Evolutionary conservation across 2,329 filamentous ascomycete species (phyloP).

Genomic region (Venturia asperata): DNA sequence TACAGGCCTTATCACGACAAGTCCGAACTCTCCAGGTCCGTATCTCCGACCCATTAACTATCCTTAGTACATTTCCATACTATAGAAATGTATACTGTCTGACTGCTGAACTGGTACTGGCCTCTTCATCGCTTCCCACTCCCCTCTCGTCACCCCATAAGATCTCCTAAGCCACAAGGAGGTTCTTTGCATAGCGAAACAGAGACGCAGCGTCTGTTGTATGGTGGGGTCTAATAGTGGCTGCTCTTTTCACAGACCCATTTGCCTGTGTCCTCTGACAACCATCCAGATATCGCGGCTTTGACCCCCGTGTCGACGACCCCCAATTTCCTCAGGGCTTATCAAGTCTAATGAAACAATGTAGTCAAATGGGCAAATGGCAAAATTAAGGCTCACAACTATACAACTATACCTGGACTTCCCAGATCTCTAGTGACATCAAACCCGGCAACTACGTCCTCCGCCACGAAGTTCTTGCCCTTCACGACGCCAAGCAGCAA

Average conservation of each 20-base stretch:
- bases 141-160: conserved; percentile 12
- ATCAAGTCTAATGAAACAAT: background rate
- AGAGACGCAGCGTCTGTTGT: conserved; percentile 8
- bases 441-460: conserved; percentile 46
- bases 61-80: background rate
- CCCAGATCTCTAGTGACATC: conserved; percentile 40
- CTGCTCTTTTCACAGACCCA: too few species aligned
- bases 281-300: too few species aligned
- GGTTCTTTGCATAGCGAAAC: conserved; percentile 8
- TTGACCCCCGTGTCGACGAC: too few species aligned
- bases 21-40: background rate
- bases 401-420: conserved; percentile 43
- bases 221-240: conserved; percentile 15
- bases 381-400: conserved; percentile 41
- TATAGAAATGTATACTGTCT: too few species aligned
- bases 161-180: background rate
- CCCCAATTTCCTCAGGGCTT: too few species aligned
- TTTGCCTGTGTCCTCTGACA: too few species aligned
- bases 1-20: background rate
- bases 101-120: background rate
- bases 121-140: conserved; percentile 15
- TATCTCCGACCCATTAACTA: background rate
- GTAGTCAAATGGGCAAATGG: conserved; percentile 49
- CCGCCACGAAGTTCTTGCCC: conserved; percentile 46
- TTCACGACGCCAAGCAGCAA: conserved; percentile 30